Percentiles rank a stretch among this genome's conserved stretches.
phyloP scores from a whole-genome alignment of 106 monocot species.

The Platanthera zijinensis region DNA sequence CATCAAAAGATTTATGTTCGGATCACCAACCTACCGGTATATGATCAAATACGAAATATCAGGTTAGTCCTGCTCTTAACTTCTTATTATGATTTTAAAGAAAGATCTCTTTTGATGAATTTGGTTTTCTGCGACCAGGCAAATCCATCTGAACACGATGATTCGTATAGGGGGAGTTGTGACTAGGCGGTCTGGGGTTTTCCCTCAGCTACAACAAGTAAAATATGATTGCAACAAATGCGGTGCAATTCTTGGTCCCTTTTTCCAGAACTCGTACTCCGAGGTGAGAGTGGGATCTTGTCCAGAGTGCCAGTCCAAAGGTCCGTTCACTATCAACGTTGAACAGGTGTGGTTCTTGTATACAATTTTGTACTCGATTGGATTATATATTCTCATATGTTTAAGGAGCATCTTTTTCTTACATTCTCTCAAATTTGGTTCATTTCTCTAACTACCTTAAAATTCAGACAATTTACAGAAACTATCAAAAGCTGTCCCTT shows the following conservation, averaged over 20 bases:
- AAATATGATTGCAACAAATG: constrained; percentile 99
- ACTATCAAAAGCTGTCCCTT: constrained; percentile 98
- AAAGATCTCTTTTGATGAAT: background rate
- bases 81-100: background rate
- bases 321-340: constrained; percentile 90
- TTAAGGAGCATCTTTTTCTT: background rate
- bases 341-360: constrained; percentile 56
- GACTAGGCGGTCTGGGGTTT: constrained; percentile 91
- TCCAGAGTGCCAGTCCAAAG: constrained; percentile 98
- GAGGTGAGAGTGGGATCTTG: constrained; percentile 99
- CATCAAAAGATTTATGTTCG: constrained; percentile 93
- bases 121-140: constrained; percentile 33
- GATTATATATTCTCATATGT: background rate
- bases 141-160: constrained; percentile 99
- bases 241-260: constrained; percentile 80
- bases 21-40: constrained; percentile 85
- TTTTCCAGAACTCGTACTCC: constrained; percentile 96
- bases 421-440: background rate
- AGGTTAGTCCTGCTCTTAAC: constrained; percentile 32
- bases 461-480: constrained; percentile 90
- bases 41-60: constrained; percentile 97
- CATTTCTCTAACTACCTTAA: background rate
- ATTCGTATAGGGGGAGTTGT: constrained; percentile 99
- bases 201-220: constrained; percentile 96
- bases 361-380: background rate